Conservation (phyloP, 345 rosid genomes). For the Eutrema yunnanense region DNA sequence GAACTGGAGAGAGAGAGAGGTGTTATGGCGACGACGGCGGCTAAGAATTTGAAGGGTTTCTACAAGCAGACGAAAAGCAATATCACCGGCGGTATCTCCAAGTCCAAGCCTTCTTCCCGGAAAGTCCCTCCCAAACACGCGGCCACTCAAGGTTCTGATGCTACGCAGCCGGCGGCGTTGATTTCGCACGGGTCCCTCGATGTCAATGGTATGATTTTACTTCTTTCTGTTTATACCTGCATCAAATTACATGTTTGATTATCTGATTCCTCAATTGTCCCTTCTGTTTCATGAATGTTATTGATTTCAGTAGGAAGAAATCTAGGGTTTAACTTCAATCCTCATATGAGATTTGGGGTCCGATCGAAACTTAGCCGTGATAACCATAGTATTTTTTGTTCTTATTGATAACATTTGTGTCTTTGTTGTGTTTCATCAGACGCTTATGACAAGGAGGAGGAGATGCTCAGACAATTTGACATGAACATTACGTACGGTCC, state of each 20-base stretch:
- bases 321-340: slow-evolving; percentile 11
- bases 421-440: slow-evolving; percentile 28
- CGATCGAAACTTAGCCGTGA: neutral
- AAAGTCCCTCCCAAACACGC: slow-evolving; percentile 36
- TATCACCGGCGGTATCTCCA: slow-evolving; percentile 31
- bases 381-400: neutral
- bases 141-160: slow-evolving; percentile 36
- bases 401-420: neutral
- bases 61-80: slow-evolving; percentile 54
- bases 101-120: slow-evolving; percentile 32
- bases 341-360: neutral
- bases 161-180: slow-evolving; percentile 43
- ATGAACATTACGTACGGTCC: slow-evolving; percentile 85
- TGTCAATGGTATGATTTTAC: neutral
- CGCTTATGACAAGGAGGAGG: slow-evolving; percentile 41
- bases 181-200: slow-evolving; percentile 48
- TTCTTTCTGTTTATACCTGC: neutral
- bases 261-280: neutral
- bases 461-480: slow-evolving; percentile 62
- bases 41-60: slow-evolving; percentile 52
- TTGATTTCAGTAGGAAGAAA: neutral
- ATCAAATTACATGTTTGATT: neutral
- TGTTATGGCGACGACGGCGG: slow-evolving; percentile 40
- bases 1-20: slow-evolving; percentile 2
- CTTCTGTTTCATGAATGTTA: neutral